Percentiles rank a stretch among this genome's conserved stretches.
Evolutionary conservation across 2,329 filamentous ascomycete genomes (phyloP).

Genomic region (Ascochyta rabiei): DNA sequence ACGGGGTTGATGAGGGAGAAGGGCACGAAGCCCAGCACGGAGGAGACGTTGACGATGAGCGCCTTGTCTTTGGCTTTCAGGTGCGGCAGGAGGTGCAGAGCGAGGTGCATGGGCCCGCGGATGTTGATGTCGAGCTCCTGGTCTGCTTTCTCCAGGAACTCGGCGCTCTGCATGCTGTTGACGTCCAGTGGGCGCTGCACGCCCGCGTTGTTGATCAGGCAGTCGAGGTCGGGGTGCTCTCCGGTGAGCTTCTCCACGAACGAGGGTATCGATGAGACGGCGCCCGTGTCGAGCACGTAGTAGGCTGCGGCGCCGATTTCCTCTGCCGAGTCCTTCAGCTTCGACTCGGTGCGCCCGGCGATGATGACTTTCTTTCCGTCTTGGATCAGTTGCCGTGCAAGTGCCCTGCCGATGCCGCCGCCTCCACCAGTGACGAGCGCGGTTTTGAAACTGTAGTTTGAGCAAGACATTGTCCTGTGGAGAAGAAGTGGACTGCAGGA

Average conservation of each 20-base stretch:
- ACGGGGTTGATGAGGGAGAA: constrained; percentile 62
- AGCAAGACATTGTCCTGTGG: constrained; percentile 17
- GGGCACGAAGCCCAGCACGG: constrained; percentile 60
- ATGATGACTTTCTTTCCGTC: constrained; percentile 59
- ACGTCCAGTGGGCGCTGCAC: constrained; percentile 62
- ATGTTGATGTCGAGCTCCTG: constrained; percentile 66
- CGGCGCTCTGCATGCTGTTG: constrained; percentile 40
- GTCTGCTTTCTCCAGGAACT: constrained; percentile 59
- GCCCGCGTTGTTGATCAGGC: constrained; percentile 65
- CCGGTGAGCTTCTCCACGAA: constrained; percentile 55
- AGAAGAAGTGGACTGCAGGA: background rate
- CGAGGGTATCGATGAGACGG: constrained; percentile 50
- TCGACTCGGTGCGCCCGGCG: constrained; percentile 61
- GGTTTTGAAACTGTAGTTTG: constrained; percentile 49
- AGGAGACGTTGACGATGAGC: constrained; percentile 62
- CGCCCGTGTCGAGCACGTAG: constrained; percentile 60
- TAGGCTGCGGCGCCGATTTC: constrained; percentile 57
- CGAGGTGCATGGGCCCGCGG: constrained; percentile 63
- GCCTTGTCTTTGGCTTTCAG: constrained; percentile 52
- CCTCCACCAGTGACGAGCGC: constrained; percentile 55
- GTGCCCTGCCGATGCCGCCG: constrained; percentile 59
- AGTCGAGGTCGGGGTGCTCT: constrained; percentile 63
- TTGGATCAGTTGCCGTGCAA: constrained; percentile 55
- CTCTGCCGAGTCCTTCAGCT: constrained; percentile 52
- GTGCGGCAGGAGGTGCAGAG: constrained; percentile 57